Conservation (phyloP, 2,329 filamentous ascomycete genomes). For the Graphium sp. region DNA sequence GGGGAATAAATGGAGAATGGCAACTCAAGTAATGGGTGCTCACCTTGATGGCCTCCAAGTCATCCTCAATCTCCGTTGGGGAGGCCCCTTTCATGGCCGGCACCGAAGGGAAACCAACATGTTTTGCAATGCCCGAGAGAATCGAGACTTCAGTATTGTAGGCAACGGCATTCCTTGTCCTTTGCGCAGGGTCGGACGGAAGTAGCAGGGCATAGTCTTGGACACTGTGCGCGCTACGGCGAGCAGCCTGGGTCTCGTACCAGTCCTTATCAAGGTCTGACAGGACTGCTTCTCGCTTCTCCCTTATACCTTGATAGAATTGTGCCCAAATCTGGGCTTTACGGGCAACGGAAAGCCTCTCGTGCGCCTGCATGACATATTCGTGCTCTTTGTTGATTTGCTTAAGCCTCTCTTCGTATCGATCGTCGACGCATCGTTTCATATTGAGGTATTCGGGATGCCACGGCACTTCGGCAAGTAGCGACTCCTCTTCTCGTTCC, state of each 20-base stretch:
- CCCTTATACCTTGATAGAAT: conserved; percentile 74
- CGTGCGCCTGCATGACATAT: conserved; percentile 57
- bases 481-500: conserved; percentile 50
- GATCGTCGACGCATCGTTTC: conserved; percentile 70
- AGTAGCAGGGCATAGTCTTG: conserved; percentile 73
- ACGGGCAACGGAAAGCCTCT: conserved; percentile 62
- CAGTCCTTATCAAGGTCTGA: conserved; percentile 75
- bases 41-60: conserved; percentile 79
- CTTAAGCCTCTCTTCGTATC: conserved; percentile 64
- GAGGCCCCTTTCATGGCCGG: conserved; percentile 64
- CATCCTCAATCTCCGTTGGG: conserved; percentile 61
- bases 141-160: conserved; percentile 94
- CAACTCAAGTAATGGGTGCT: too few species aligned
- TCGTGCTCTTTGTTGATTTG: conserved; percentile 59
- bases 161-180: conserved; percentile 69
- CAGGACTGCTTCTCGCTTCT: conserved; percentile 64
- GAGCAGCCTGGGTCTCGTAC: conserved; percentile 83
- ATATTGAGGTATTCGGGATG: conserved; percentile 87
- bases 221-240: conserved; percentile 64
- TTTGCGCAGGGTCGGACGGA: conserved; percentile 57
- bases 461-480: conserved; percentile 43
- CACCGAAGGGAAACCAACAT: conserved; percentile 92
- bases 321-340: conserved; percentile 78
- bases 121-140: conserved; percentile 79
- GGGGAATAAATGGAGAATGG: too few species aligned